Percentiles rank a stretch among this genome's conserved stretches.
These are phyloP conservation scores for Arabidopsis suecica DNA, from an alignment of 345 rosid species.

Conservation along the genomic window DNA sequence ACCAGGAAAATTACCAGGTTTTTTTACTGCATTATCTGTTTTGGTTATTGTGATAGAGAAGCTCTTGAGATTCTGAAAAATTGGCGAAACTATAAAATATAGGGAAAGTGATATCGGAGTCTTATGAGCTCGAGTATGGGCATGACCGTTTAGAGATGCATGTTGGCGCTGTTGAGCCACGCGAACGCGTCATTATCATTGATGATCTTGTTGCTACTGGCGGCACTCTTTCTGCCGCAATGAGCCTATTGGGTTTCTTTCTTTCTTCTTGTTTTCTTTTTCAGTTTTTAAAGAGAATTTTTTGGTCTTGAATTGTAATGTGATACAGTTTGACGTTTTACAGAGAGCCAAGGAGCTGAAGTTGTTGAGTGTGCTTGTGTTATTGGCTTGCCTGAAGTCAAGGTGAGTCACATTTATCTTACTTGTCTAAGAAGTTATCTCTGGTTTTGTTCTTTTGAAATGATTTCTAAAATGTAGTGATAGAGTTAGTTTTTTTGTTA, in stretches of 20 bases:
- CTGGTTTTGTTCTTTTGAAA: constrained; percentile 9
- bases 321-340: constrained; percentile 22
- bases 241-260: constrained; percentile 69
- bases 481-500: constrained; percentile 4
- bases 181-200: constrained; percentile 71
- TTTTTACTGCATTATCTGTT: background rate
- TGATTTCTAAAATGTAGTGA: background rate
- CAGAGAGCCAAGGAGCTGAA: constrained; percentile 71
- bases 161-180: constrained; percentile 68
- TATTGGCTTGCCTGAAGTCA: constrained; percentile 73
- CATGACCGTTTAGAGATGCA: constrained; percentile 88
- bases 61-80: constrained; percentile 13
- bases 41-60: background rate
- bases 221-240: constrained; percentile 84
- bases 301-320: background rate
- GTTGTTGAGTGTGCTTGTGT: constrained; percentile 83
- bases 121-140: constrained; percentile 85
- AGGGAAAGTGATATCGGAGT: constrained; percentile 78
- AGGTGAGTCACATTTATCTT: constrained; percentile 49
- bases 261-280: background rate
- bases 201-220: constrained; percentile 95
- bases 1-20: constrained; percentile 78
- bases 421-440: constrained; percentile 27
- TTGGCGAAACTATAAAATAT: background rate
- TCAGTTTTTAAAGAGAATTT: background rate